Conservation (phyloP, 257 asterid species). For the Forsythia viridissima region DNA sequence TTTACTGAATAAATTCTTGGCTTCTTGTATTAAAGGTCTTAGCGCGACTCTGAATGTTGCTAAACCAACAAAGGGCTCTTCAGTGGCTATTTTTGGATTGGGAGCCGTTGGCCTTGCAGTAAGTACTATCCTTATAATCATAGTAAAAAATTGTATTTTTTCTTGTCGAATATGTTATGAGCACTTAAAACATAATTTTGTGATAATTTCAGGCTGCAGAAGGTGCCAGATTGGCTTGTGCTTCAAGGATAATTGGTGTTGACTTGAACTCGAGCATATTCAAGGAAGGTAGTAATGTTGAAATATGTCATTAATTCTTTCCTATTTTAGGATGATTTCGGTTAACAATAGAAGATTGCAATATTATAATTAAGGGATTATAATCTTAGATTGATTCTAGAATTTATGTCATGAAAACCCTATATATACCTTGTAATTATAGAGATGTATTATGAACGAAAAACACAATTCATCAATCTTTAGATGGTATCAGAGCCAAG, state of each 20-base stretch:
- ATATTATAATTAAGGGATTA: too few species aligned
- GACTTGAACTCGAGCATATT: constrained; percentile 55
- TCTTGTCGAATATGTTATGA: neutral
- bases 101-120: constrained; percentile 83
- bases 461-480: too few species aligned
- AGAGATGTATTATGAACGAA: too few species aligned
- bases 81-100: constrained; percentile 69
- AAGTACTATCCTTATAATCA: constrained; percentile 16
- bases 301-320: too few species aligned
- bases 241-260: constrained; percentile 73
- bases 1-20: neutral
- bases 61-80: constrained; percentile 62
- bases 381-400: too few species aligned
- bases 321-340: too few species aligned
- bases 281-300: constrained; percentile 65
- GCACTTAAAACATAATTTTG: neutral
- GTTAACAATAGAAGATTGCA: too few species aligned
- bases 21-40: constrained; percentile 46
- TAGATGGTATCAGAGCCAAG: too few species aligned
- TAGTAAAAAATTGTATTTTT: neutral
- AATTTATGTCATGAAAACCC: too few species aligned
- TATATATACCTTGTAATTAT: too few species aligned
- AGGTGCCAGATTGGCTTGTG: constrained; percentile 71
- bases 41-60: constrained; percentile 87
- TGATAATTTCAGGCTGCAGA: constrained; percentile 62